Conservation (phyloP, 2,329 filamentous ascomycete species). For the Beauveria rudraprayagi region DNA sequence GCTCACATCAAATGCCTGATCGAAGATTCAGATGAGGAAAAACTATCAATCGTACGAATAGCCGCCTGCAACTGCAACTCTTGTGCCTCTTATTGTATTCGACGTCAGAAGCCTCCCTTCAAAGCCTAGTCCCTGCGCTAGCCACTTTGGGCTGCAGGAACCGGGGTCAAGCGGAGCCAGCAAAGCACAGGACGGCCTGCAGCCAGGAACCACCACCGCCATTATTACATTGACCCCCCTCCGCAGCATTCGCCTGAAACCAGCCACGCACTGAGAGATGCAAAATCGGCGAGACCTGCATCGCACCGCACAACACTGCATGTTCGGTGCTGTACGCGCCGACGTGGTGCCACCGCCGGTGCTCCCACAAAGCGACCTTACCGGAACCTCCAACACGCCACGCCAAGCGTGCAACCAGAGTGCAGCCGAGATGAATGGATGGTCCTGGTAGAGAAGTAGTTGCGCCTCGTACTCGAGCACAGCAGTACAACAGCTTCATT, state of each 20-base stretch:
- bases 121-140: neutral
- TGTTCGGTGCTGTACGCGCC: neutral
- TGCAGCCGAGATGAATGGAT: neutral
- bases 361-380: neutral
- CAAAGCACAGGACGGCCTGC: neutral
- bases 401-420: neutral
- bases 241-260: slow-evolving; percentile 6
- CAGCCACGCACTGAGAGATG: slow-evolving; percentile 2
- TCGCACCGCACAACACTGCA: neutral
- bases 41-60: neutral
- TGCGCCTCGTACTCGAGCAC: too few species aligned
- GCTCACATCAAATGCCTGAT: too few species aligned
- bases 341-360: neutral
- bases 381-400: slow-evolving; percentile 9
- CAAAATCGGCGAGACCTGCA: neutral
- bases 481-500: neutral
- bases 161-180: neutral
- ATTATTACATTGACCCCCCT: neutral
- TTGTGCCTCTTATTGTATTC: neutral
- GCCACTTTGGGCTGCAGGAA: neutral
- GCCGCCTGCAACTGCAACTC: neutral
- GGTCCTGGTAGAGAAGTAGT: neutral
- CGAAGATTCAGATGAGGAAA: too few species aligned
- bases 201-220: neutral
- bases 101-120: neutral